These are phyloP conservation scores for Dysphania ambrosioides DNA, from an alignment of 148 eudicot species.

Conservation along the genomic window DNA sequence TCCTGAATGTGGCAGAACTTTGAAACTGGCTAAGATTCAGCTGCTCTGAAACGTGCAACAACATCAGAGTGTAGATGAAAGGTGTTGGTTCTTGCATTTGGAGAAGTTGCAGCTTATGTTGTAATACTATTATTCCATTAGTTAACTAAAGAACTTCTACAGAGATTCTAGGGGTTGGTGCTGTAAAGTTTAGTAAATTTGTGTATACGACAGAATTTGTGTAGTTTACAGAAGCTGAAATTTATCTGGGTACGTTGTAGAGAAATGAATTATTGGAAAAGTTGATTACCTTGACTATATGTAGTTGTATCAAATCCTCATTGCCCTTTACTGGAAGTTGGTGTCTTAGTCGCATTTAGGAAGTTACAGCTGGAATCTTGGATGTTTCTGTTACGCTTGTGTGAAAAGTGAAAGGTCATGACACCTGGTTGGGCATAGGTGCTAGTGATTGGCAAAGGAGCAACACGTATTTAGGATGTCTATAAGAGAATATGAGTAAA, in stretches of 20 bases:
- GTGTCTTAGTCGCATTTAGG: neutral
- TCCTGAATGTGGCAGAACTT: conserved; percentile 13
- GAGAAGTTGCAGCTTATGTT: conserved; percentile 13
- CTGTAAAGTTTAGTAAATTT: conserved; percentile 32
- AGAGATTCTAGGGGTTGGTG: conserved; percentile 15
- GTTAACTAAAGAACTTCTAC: conserved; percentile 15
- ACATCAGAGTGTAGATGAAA: neutral
- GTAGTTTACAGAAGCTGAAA: conserved; percentile 15
- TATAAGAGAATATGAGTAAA: too few relatives aligned
- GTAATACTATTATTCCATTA: conserved; percentile 11
- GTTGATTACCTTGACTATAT: neutral
- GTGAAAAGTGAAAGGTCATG: neutral
- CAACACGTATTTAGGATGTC: too few relatives aligned
- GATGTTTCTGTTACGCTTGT: too few relatives aligned
- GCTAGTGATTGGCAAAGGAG: too few relatives aligned
- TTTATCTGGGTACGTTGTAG: conserved; percentile 2
- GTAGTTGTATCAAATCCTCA: neutral
- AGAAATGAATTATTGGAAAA: neutral
- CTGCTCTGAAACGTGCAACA: neutral
- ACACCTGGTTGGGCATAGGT: neutral
- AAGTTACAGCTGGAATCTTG: neutral
- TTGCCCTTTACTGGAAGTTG: neutral
- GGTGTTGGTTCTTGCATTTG: conserved; percentile 3
- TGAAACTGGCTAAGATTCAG: neutral
- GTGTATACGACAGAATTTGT: conserved; percentile 27